These are phyloP conservation scores for Solanum commersonii DNA, from an alignment of 257 asterid genomes.

Conservation along the genomic window DNA sequence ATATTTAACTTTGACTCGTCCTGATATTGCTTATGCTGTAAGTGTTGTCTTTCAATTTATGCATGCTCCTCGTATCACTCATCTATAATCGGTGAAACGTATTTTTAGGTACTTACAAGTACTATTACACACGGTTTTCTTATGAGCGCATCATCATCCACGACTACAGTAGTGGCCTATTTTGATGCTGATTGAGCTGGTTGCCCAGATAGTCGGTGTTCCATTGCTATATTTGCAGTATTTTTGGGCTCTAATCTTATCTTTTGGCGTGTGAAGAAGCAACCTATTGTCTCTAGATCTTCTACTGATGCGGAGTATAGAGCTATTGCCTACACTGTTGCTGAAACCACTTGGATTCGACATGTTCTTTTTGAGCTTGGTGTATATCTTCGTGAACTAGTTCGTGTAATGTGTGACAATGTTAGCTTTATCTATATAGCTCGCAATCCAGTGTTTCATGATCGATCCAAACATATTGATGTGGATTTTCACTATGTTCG, in stretches of 20 bases:
- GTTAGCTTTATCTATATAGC: neutral
- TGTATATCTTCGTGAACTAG: neutral
- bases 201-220: neutral
- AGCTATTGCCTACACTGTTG: neutral
- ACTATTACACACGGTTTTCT: neutral
- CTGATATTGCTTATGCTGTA: neutral
- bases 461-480: neutral
- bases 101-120: neutral
- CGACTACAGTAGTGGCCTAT: no score
- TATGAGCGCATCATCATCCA: neutral
- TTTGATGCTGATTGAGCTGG: neutral
- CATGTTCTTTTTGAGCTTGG: neutral
- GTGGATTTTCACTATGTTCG: neutral
- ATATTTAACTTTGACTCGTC: neutral
- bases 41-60: neutral
- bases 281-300: neutral
- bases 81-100: neutral
- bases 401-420: neutral
- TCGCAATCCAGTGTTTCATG: neutral
- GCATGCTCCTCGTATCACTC: neutral
- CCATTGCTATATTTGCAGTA: neutral
- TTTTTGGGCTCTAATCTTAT: neutral
- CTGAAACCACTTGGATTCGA: neutral
- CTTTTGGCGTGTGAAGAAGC: neutral
- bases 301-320: no score